These are phyloP conservation scores for Corchorus olitorius DNA, from an alignment of 345 rosid genomes.

Conservation along the genomic window DNA sequence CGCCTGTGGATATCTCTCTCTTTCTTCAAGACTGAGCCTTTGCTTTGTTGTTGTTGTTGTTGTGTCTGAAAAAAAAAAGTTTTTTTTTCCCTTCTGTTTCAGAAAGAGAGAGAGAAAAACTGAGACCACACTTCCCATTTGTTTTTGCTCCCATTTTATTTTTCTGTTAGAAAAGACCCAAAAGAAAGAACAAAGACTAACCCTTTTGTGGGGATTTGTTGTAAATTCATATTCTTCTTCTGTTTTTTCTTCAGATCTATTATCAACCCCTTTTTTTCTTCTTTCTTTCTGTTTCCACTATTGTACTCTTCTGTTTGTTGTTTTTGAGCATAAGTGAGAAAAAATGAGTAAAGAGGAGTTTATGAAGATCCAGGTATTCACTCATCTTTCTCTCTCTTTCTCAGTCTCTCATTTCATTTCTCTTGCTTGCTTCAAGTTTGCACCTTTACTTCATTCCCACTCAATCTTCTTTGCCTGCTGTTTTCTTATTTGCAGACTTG, in stretches of 20 bases:
- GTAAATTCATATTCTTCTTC: constrained; percentile 13
- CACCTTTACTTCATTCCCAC: constrained; percentile 26
- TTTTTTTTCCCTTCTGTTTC: constrained; percentile 23
- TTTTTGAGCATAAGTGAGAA: constrained; percentile 19
- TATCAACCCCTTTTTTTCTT: not conserved
- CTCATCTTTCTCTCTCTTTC: not conserved
- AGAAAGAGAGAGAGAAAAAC: constrained; percentile 17
- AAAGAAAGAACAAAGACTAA: constrained; percentile 19
- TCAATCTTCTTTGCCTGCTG: constrained; percentile 4
- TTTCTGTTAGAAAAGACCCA: constrained; percentile 19
- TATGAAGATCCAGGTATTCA: constrained; percentile 90
- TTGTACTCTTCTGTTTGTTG: constrained; percentile 29
- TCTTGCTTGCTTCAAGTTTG: not conserved
- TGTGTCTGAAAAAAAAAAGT: constrained; percentile 10
- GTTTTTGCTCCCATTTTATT: constrained; percentile 21
- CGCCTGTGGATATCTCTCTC: constrained; percentile 26
- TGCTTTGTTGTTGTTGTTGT: constrained; percentile 17
- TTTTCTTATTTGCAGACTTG: constrained; percentile 69
- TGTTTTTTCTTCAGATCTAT: constrained; percentile 53
- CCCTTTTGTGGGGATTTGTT: constrained; percentile 20
- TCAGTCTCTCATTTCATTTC: not conserved
- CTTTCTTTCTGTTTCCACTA: constrained; percentile 8
- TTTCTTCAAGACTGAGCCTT: constrained; percentile 21
- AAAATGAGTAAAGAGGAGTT: constrained; percentile 97
- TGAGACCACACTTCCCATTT: constrained; percentile 10